Percentiles rank a stretch among this genome's conserved stretches.
Evolutionary conservation across 2,329 filamentous ascomycete genomes (phyloP).

Genomic region (Fusarium compactum): DNA sequence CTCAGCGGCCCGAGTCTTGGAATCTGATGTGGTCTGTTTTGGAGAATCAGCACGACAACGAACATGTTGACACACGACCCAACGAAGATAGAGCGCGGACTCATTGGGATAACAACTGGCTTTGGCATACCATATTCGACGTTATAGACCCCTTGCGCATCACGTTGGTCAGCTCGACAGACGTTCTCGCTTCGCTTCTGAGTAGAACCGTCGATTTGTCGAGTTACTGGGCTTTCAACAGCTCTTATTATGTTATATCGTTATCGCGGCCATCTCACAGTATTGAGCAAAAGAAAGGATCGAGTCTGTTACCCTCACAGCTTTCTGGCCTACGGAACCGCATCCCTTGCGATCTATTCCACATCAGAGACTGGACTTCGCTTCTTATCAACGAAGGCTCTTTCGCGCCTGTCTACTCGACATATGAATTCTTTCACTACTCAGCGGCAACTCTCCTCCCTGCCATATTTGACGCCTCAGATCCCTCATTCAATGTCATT

Average conservation of each 20-base stretch:
- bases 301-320: constrained; percentile 27
- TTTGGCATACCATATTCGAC: constrained; percentile 69
- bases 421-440: constrained; percentile 77
- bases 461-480: constrained; percentile 60
- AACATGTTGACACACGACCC: constrained; percentile 37
- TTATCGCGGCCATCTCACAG: constrained; percentile 50
- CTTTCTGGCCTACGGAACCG: constrained; percentile 23
- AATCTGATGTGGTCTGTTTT: constrained; percentile 47
- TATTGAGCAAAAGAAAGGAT: not conserved
- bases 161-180: constrained; percentile 71
- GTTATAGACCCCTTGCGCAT: constrained; percentile 65
- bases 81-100: constrained; percentile 23
- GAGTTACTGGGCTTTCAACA: constrained; percentile 73
- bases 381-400: constrained; percentile 81
- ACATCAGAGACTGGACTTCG: constrained; percentile 72
- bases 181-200: constrained; percentile 70
- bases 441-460: constrained; percentile 71
- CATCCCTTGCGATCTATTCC: constrained; percentile 61
- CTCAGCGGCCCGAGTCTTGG: constrained; percentile 33
- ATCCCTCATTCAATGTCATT: constrained; percentile 53
- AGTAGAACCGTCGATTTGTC: constrained; percentile 67
- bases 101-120: constrained; percentile 55
- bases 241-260: constrained; percentile 71
- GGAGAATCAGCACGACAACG: constrained; percentile 5
- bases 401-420: constrained; percentile 76